Conservation (phyloP, 495 filamentous ascomycete species). For the Aspergillus sclerotioniger region DNA sequence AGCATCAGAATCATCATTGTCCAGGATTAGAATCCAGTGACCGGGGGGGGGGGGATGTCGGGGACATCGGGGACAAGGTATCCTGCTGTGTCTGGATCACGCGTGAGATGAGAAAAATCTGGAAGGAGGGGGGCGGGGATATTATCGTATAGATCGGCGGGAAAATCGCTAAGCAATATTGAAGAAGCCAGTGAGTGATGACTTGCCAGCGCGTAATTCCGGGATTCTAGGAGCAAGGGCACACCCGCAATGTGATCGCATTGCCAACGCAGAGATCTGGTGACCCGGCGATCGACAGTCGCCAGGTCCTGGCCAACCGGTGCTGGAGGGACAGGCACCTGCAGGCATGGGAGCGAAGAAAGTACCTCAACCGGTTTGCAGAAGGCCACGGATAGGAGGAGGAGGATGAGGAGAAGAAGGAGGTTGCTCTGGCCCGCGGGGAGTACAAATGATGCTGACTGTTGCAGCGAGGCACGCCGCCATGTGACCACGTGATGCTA, state of each 20-base stretch:
- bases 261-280: constrained; percentile 46
- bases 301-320: constrained; percentile 4
- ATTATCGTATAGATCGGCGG: constrained; percentile 14
- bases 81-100: constrained; percentile 5
- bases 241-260: constrained; percentile 22
- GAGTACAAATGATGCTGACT: constrained; percentile 5
- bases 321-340: not conserved
- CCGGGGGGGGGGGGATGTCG: too few species aligned
- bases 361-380: constrained; percentile 4
- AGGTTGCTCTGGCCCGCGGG: not conserved
- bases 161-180: constrained; percentile 12
- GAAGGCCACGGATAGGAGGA: not conserved
- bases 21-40: not conserved
- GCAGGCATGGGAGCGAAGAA: not conserved
- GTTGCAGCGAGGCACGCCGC: not conserved
- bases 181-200: constrained; percentile 7
- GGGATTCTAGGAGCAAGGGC: constrained; percentile 12
- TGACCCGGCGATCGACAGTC: constrained; percentile 39
- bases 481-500: constrained; percentile 6
- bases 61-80: not conserved
- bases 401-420: too few species aligned
- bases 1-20: not conserved
- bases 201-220: constrained; percentile 18
- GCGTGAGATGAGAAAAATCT: constrained; percentile 4
- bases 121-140: not conserved